Conservation (phyloP, 805 yeast genomes). For the Starmerella gropengiesseri region DNA sequence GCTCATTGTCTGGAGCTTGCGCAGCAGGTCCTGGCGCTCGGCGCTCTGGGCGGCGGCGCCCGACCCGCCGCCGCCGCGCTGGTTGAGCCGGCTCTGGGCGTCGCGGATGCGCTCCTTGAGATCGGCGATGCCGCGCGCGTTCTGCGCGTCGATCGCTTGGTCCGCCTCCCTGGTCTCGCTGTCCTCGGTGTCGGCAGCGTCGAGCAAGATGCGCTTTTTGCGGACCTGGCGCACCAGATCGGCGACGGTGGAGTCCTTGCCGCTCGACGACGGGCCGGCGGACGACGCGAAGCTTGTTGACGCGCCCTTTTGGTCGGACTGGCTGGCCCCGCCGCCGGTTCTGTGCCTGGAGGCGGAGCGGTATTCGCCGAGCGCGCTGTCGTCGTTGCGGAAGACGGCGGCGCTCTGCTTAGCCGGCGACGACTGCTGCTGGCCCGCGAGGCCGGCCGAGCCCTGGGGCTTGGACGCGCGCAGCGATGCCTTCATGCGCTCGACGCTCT, state of each 20-base stretch:
- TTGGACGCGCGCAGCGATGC: conserved; percentile 38
- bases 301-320: conserved; percentile 5
- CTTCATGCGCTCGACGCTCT: conserved; percentile 60
- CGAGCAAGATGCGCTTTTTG: conserved; percentile 60
- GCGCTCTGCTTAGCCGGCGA: conserved; percentile 33
- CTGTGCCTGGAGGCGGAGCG: conserved; percentile 53
- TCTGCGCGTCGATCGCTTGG: conserved; percentile 31
- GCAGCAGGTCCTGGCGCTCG: conserved; percentile 36
- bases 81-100: conserved; percentile 33
- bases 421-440: neutral
- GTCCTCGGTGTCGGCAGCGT: conserved; percentile 54
- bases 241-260: conserved; percentile 29
- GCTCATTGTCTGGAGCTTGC: conserved; percentile 50
- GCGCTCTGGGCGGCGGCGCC: conserved; percentile 19
- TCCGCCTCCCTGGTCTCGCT: conserved; percentile 31
- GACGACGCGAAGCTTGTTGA: neutral
- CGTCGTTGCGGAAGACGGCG: conserved; percentile 50
- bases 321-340: conserved; percentile 7
- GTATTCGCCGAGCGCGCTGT: conserved; percentile 59
- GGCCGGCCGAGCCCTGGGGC: too few species aligned
- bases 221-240: conserved; percentile 54
- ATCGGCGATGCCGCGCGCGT: conserved; percentile 47
- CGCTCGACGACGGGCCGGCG: conserved; percentile 6
- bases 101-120: conserved; percentile 50
- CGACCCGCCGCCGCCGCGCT: conserved; percentile 2